phyloP scores from a whole-genome alignment of 345 rosid species.

The Psidium guajava region DNA sequence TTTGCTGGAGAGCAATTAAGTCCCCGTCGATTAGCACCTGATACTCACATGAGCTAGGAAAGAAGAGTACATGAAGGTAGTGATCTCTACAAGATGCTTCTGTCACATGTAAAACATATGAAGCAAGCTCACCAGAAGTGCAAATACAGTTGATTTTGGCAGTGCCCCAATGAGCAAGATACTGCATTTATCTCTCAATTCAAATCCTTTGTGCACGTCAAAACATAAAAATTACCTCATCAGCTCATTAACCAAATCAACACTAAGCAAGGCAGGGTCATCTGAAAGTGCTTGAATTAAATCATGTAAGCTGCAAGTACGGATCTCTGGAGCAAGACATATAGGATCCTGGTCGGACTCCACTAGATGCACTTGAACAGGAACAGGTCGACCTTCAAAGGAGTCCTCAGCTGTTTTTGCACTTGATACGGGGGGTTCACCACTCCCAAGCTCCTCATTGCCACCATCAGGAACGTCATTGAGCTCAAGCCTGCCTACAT shows the following conservation, averaged over 20 bases:
- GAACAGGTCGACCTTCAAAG: slow-evolving; percentile 79
- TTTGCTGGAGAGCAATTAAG: no score
- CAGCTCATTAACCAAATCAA: slow-evolving; percentile 30
- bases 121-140: no score
- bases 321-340: slow-evolving; percentile 77
- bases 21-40: no score
- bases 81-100: no score
- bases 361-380: slow-evolving; percentile 83
- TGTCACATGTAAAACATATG: no score
- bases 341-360: slow-evolving; percentile 81
- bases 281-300: slow-evolving; percentile 38
- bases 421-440: slow-evolving; percentile 58
- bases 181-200: not conserved
- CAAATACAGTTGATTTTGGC: not conserved
- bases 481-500: slow-evolving; percentile 33
- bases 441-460: slow-evolving; percentile 44
- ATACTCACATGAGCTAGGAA: no score
- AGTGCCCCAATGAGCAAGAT: not conserved
- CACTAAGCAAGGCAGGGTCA: slow-evolving; percentile 12
- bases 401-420: slow-evolving; percentile 79
- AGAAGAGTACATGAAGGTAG: no score
- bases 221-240: slow-evolving; percentile 46
- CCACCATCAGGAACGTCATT: slow-evolving; percentile 26
- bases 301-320: slow-evolving; percentile 69
- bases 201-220: not conserved